Evolutionary conservation across 345 rosid genomes (phyloP).

Genomic region (Moringa oleifera): DNA sequence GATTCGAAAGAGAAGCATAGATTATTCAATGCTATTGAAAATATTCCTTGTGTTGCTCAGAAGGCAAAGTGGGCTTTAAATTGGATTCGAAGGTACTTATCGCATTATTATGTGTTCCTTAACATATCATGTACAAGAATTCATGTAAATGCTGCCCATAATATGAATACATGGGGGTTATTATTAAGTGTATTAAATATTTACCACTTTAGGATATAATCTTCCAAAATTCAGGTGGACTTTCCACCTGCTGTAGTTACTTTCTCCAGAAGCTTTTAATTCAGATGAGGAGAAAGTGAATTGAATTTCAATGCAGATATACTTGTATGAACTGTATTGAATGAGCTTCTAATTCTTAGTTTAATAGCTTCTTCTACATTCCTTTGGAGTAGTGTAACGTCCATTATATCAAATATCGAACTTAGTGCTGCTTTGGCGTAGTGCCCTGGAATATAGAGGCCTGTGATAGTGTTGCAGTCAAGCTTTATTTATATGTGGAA

Average conservation of each 20-base stretch:
- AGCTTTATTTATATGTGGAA: slow-evolving; percentile 4
- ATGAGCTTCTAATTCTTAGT: background rate
- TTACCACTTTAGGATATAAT: no score
- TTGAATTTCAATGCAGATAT: background rate
- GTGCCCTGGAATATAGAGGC: background rate
- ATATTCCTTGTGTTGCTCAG: slow-evolving; percentile 65
- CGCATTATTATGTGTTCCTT: background rate
- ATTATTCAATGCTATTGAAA: slow-evolving; percentile 79
- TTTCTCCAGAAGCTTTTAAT: background rate
- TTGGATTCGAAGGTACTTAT: slow-evolving; percentile 67
- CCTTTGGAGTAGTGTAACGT: background rate
- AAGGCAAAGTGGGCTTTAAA: slow-evolving; percentile 84
- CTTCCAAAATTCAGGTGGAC: background rate
- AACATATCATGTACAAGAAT: no score
- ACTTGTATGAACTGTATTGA: background rate
- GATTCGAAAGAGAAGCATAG: slow-evolving; percentile 78
- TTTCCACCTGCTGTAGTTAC: background rate
- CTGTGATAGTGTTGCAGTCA: slow-evolving; percentile 1
- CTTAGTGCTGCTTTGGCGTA: background rate
- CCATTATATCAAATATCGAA: background rate
- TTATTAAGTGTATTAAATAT: background rate
- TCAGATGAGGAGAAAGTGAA: background rate
- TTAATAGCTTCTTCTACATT: background rate
- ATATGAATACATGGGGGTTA: no score
- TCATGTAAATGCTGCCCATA: background rate